Percentiles rank a stretch among this genome's conserved stretches.
Evolutionary conservation across 2,329 filamentous ascomycete genomes (phyloP).

Genomic region (Chaetomium strumarium): DNA sequence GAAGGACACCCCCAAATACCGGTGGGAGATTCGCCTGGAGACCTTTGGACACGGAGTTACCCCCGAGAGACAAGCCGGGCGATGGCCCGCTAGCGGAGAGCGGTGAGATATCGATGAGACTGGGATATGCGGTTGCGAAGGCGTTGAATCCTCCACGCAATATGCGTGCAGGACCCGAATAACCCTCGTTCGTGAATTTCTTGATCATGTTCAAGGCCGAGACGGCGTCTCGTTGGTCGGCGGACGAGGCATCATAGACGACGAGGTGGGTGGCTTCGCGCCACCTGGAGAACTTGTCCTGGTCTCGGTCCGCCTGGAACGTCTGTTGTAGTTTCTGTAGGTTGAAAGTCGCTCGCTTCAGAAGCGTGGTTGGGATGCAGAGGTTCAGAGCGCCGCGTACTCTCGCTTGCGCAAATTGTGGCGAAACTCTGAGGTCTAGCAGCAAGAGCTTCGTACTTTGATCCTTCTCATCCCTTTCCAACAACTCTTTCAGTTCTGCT

Average conservation of each 20-base stretch:
- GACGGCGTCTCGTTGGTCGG: constrained; percentile 71
- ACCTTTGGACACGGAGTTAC: constrained; percentile 38
- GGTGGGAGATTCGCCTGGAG: constrained; percentile 51
- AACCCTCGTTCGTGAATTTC: constrained; percentile 85
- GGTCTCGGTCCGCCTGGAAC: constrained; percentile 67
- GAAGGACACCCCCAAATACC: constrained; percentile 81
- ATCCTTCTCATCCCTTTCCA: constrained; percentile 39
- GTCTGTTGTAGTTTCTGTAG: constrained; percentile 82
- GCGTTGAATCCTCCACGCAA: constrained; percentile 75
- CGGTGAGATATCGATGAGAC: constrained; percentile 48
- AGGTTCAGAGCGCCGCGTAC: constrained; percentile 81
- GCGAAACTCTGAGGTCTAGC: constrained; percentile 80
- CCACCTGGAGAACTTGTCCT: constrained; percentile 72
- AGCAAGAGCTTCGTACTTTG: constrained; percentile 51
- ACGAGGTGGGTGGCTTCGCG: constrained; percentile 67
- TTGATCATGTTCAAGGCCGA: constrained; percentile 82
- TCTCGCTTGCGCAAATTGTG: constrained; percentile 69
- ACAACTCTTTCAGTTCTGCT: constrained; percentile 49
- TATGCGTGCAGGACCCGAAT: constrained; percentile 65
- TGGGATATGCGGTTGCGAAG: constrained; percentile 63
- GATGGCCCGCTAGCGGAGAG: constrained; percentile 36
- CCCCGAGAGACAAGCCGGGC: constrained; percentile 46
- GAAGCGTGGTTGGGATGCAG: constrained; percentile 87
- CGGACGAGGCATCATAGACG: constrained; percentile 77
- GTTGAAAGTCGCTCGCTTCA: constrained; percentile 88